Base-by-base conservation (phyloP, 305 asterid genomes). In the Fraxinus velutina region DNA sequence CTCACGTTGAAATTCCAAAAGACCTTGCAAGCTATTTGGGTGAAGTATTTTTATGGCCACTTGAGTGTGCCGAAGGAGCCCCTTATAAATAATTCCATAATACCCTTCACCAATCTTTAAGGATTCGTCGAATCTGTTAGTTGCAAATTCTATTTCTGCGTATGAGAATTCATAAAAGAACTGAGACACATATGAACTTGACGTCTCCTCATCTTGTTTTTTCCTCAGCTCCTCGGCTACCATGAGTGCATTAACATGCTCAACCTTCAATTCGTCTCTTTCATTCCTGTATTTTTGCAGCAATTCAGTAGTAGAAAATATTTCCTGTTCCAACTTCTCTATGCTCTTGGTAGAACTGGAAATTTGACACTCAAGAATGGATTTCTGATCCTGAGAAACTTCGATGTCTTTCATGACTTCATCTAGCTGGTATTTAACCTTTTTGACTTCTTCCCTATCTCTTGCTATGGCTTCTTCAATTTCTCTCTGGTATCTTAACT, bases 101-200 rank as follows among this genome's bases (percentile, higher is more conserved):
- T 94, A 93, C 36, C 99, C 98, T 89, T 92, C 97, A 36, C 97
- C 96, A 70, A 96, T 93, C 91, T 89, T 91, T 86, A 87, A 76
- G 68, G 85, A 78, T 29, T 85, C 93, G 84, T 90, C 92, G 79
- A 96, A 94, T 85, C 80, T 83, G 74, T 50, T 32, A 1, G 99
- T 93, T 52, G 97, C 99, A 82, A 87, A 92, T 79, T 94, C 89
- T 36, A 96, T 94, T 88, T 95, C 99, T 19, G 79, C 34, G 77
- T 90, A 89, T 13, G 91, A 89, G 84, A 91, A 92, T 79, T 92
- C 94, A 30, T 91, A 86, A 80, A 86, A 93, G 88, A 93, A 90
- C 85, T 83, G 91, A 81, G 88, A 81, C 37, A 39, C 62, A 13
- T 88, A 84, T 75, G 93, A 73, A 85, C 88, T 90, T 13, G 97